Evolutionary conservation across 192 early-diverging fungal genomes (phyloP).

Genomic region (Mycoemilia scoparia): DNA sequence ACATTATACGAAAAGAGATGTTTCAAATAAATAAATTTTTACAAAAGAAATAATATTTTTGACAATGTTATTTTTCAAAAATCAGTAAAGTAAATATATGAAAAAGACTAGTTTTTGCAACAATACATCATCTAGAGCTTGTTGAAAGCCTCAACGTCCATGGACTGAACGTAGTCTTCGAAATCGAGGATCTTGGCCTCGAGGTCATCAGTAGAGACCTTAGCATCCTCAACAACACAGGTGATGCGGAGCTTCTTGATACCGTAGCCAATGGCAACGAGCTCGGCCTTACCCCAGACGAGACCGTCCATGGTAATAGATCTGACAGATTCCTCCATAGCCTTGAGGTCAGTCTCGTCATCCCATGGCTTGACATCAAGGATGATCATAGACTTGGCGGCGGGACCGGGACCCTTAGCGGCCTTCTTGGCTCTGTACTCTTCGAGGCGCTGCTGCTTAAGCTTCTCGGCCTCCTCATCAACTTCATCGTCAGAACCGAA

Average conservation of each 20-base stretch:
- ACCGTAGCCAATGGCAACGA: slow-evolving; percentile 76
- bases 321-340: slow-evolving; percentile 51
- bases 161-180: slow-evolving; percentile 82
- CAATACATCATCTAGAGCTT: slow-evolving; percentile 86
- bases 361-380: slow-evolving; percentile 98
- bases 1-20: too few relatives aligned
- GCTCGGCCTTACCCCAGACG: slow-evolving; percentile 67
- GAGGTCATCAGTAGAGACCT: slow-evolving; percentile 75
- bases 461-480: slow-evolving; percentile 75
- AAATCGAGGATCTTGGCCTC: slow-evolving; percentile 56
- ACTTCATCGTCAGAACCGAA: slow-evolving; percentile 89
- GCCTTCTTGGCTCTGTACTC: slow-evolving; percentile 85
- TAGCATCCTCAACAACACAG: slow-evolving; percentile 82
- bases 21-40: too few relatives aligned
- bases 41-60: too few relatives aligned
- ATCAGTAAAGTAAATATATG: too few relatives aligned
- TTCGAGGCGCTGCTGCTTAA: slow-evolving; percentile 73
- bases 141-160: slow-evolving; percentile 74
- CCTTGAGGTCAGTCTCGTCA: slow-evolving; percentile 80
- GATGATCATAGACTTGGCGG: slow-evolving; percentile 82
- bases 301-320: slow-evolving; percentile 73
- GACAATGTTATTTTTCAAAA: too few relatives aligned
- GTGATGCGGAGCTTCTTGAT: slow-evolving; percentile 93
- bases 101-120: too few relatives aligned
- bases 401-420: slow-evolving; percentile 61